Evolutionary conservation across 2,329 filamentous ascomycete species (phyloP), one percentile per base, ranked within the genome.

Genomic region (Xylariaceae sp.): DNA sequence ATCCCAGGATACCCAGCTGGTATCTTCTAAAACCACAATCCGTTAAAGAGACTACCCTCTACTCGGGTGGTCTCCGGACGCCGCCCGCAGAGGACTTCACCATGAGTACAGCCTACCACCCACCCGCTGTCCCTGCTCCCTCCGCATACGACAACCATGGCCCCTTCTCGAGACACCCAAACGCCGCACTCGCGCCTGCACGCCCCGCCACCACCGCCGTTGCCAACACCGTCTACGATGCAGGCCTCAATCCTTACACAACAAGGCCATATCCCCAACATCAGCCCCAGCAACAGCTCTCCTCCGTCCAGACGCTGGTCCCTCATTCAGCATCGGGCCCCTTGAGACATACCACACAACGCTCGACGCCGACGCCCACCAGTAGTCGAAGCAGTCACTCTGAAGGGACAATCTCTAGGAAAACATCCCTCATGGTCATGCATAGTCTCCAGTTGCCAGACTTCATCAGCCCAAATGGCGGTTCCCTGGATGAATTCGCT

Each of bases 401-500:
- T 5, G 61, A 67, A n/a, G 51, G 57, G 10, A 62, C 62, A 11
- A 54, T 65, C 3, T 64, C 67, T 5, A 60, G 60, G 20, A 65
- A 64, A 43, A 69, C 72, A 29, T 66, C 70, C 4, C 68, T 67
- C 22, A 69, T 81, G 63, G 73, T 77, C 2, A 71, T 69, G 49
- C 77, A 81, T 60, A 81, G 76, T 59, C 72, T 92, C 29, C 81
- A 85, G 57, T 83, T 94, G 33, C 88, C 89, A 6, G 71, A 75
- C 36, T 84, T 87, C 29, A 89, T 95, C 61, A 89, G 84, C 58
- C 74, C 82, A 25, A 82, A 77, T 55, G 86, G 86, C 37, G 87
- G 88, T 6, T 91, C 80, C 60, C 65, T 95, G 55, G 79, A 88
- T 8, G 87, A 93, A 60, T 90, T 95, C 65, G 86, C 88, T 42